Base-by-base conservation (phyloP, 1,139 yeast genomes). In the Taiozyma sp. region DNA sequence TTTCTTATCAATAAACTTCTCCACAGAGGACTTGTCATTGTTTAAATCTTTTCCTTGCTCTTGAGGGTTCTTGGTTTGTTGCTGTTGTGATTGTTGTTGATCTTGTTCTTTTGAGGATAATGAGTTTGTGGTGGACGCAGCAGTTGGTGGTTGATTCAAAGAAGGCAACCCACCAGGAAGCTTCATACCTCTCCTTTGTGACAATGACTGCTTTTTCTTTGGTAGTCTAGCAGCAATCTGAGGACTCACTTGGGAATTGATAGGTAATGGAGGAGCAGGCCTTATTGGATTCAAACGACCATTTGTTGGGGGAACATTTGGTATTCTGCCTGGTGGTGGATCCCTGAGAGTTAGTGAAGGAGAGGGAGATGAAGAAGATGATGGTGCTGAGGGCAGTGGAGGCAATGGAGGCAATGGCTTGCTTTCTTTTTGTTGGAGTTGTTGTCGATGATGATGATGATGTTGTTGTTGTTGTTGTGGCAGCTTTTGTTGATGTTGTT, bases 131-230 rank as follows among this genome's bases (percentile, higher is more conserved):
- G 35, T 6, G 16, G 35, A 14, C 6, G 35, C 3, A 32, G 43
- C 28, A 8, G 41, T 21, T 21, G 40, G 16, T 32, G 45, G 45
- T 28, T 43, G 45, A 19, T 39, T 28, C 19, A 37, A 37, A 2
- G 52, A 34, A 2, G 65, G 62, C 16, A 61, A 47, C 3, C 64
- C 63, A 16, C 60, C 59, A 3, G 65, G 62, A 9, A 61, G 48
- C 41, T 61, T 56, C 63, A 62, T 56, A 24, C 66, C 85, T 62
- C 86, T 68, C 65, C 86, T 72, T 65, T 80, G 83, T 2, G 85
- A 79, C 40, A 81, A 67, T 1, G 85, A 76, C 2, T 79, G 75
- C 56, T 75, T 78, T 49, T 58, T 58, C 44, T 55, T 59, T 22
- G 64, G 65, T 29, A 61, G 44, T 46, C 68, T 60, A 7, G 67